Evolutionary conservation across 768 basidiomycete genomes (phyloP), one percentile per base, ranked within the genome.

Genomic region (Tulasnella sp.): DNA sequence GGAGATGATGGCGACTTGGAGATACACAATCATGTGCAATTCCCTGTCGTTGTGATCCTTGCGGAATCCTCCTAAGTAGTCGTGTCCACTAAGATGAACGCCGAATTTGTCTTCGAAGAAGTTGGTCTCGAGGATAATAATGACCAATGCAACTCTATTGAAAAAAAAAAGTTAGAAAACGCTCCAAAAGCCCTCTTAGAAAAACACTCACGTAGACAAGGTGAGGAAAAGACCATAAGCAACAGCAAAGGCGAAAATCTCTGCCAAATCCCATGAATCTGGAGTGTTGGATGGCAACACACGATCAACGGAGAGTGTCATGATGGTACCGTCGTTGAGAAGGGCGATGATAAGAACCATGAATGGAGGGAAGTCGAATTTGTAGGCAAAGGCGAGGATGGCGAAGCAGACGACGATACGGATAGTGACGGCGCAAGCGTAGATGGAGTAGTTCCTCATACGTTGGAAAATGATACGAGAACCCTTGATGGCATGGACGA

Each of bases 381-480:
- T 78, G 81, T 91, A 98, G 31, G 81, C 82, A 66, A 96, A 96
- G 37, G 88, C 86, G 64, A 98, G 74, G 70, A 95, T 81, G 56
- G 90, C 80, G 69, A 98, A 96, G 69, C 87, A 93, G 59, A 95
- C 86, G 58, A 96, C 92, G 66, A 96, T 93, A 83, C 92, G 92
- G 69, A 95, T 95, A 55, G 92, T 96, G 60, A 93, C 89, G 37
- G 87, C 79, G 64, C 88, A 91, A 28, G 87, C 86, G 66, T 90
- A 91, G 71, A 98, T 95, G 45, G 93, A 86, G 70, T 98, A 96
- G 76, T 98, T 98, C 61, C 93, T 73, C 93, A 98, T 96, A 70
- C 93, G 86, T 65, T 98, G 93, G 86, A 98, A 98, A 70, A 98
- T 98, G 71, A 95, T 71, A 73, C 93, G 92, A 29, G 93, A 95